These are phyloP conservation scores for Eragrostis tef DNA, from an alignment of 202 grass and related monocot genomes.

Conservation along the genomic window DNA sequence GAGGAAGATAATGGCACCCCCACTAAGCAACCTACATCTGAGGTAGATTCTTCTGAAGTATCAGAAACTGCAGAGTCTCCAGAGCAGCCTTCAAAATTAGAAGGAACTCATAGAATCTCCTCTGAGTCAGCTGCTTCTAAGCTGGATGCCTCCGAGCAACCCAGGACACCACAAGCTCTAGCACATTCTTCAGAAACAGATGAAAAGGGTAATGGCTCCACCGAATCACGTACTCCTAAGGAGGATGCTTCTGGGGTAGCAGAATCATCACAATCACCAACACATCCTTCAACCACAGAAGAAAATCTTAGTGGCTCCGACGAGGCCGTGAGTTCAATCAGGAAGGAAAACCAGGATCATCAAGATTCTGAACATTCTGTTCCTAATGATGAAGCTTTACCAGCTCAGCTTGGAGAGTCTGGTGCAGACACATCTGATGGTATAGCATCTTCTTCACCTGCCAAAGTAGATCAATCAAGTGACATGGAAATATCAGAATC, in stretches of 20 bases:
- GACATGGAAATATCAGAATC: conserved; percentile 41
- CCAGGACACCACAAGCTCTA: conserved; percentile 40
- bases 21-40: conserved; percentile 43
- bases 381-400: conserved; percentile 34
- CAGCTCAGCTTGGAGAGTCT: conserved; percentile 38
- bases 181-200: conserved; percentile 49
- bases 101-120: conserved; percentile 50
- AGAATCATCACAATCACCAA: conserved; percentile 41
- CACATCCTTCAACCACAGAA: conserved; percentile 43
- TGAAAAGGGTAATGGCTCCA: conserved; percentile 44
- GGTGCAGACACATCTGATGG: conserved; percentile 39
- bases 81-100: conserved; percentile 50
- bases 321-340: conserved; percentile 29
- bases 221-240: conserved; percentile 41
- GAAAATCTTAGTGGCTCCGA: conserved; percentile 34
- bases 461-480: conserved; percentile 47
- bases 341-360: conserved; percentile 49
- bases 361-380: conserved; percentile 34
- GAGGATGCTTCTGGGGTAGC: conserved; percentile 38
- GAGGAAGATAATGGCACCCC: conserved; percentile 54
- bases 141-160: conserved; percentile 50
- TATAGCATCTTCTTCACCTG: conserved; percentile 42
- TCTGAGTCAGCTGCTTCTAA: conserved; percentile 46
- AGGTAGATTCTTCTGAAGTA: conserved; percentile 55
- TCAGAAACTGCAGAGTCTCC: conserved; percentile 47